phyloP scores from a whole-genome alignment of 441 rosid species.

The Gossypium trilobum region DNA sequence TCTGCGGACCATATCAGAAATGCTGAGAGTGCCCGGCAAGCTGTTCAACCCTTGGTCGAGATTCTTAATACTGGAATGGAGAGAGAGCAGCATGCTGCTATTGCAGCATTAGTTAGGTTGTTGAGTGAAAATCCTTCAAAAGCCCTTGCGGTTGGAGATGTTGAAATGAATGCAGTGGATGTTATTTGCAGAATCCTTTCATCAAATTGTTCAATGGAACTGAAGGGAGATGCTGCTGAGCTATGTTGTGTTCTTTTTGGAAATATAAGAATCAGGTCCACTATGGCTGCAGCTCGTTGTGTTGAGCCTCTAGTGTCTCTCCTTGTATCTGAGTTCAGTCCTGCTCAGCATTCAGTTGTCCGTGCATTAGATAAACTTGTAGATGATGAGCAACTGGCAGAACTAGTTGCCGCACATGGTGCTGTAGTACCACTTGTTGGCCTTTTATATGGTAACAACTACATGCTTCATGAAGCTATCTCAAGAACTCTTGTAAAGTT shows the following conservation, averaged over 20 bases:
- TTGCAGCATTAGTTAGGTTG: slow-evolving; percentile 89
- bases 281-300: slow-evolving; percentile 95
- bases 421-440: slow-evolving; percentile 98
- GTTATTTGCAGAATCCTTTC: slow-evolving; percentile 97
- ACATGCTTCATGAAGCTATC: slow-evolving; percentile 92
- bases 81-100: slow-evolving; percentile 98
- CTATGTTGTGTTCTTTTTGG: slow-evolving; percentile 91
- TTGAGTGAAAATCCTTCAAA: slow-evolving; percentile 94
- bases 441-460: slow-evolving; percentile 85
- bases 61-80: slow-evolving; percentile 91
- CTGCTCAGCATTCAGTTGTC: slow-evolving; percentile 94
- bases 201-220: slow-evolving; percentile 82
- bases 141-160: slow-evolving; percentile 94
- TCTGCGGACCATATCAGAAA: slow-evolving; percentile 94
- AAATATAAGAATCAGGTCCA: slow-evolving; percentile 86
- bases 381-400: slow-evolving; percentile 98
- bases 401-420: slow-evolving; percentile 97
- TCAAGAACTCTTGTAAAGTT: slow-evolving; percentile 92
- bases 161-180: slow-evolving; percentile 98
- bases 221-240: slow-evolving; percentile 99
- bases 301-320: slow-evolving; percentile 98
- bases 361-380: slow-evolving; percentile 90
- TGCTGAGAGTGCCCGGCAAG: slow-evolving; percentile 88
- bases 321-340: slow-evolving; percentile 78
- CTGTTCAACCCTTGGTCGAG: slow-evolving; percentile 97